Conservation (phyloP, 257 asterid species). For the Galeopsis tetrahit region DNA sequence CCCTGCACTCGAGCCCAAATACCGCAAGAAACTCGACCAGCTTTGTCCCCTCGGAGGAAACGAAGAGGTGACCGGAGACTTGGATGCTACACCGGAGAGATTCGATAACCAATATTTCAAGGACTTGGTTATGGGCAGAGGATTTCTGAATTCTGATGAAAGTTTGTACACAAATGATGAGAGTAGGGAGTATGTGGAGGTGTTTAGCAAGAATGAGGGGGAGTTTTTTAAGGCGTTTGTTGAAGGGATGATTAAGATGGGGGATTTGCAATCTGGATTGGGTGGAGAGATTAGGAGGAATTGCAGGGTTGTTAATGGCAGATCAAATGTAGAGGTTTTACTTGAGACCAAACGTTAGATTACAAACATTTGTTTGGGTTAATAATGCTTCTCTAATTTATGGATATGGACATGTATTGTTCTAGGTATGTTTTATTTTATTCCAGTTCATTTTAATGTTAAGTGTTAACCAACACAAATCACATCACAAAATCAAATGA, state of each 20-base stretch:
- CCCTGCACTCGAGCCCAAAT: conserved; percentile 68
- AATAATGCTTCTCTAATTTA: too few species aligned
- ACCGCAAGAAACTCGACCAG: conserved; percentile 48
- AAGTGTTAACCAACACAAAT: too few species aligned
- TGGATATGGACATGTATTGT: too few species aligned
- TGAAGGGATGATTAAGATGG: conserved; percentile 75
- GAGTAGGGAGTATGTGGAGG: conserved; percentile 60
- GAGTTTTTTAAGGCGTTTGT: conserved; percentile 62
- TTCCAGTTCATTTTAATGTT: too few species aligned
- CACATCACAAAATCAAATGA: too few species aligned
- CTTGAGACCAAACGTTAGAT: conserved; percentile 16
- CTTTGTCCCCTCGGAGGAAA: conserved; percentile 81
- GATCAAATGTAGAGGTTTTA: conserved; percentile 28
- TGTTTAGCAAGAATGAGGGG: conserved; percentile 44
- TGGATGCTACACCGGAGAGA: conserved; percentile 70
- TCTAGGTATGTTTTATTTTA: too few species aligned
- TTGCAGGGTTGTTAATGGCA: conserved; percentile 60
- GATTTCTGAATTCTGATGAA: conserved; percentile 87
- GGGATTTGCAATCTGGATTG: conserved; percentile 64
- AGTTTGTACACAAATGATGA: conserved; percentile 48
- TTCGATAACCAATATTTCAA: conserved; percentile 83
- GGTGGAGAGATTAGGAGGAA: conserved; percentile 73
- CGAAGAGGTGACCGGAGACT: conserved; percentile 59
- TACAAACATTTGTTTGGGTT: background rate
- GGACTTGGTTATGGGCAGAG: conserved; percentile 72